phyloP scores from a whole-genome alignment of 2,329 filamentous ascomycete species.

The Monilinia aucupariae region DNA sequence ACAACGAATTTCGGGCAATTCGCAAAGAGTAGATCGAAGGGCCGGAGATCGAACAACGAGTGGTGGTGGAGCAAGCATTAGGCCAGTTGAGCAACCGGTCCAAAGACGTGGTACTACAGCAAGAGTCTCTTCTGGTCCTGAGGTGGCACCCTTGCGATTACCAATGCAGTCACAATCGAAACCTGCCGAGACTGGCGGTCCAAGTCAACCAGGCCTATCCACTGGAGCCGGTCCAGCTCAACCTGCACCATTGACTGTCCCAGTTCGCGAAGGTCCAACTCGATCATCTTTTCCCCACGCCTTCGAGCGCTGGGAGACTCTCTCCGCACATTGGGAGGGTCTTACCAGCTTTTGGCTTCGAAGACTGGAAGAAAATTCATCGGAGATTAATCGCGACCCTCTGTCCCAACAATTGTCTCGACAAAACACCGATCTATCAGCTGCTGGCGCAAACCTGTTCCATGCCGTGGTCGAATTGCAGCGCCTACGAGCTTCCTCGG shows the following conservation, averaged over 20 bases:
- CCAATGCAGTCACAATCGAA: constrained; percentile 27
- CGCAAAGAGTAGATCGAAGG: constrained; percentile 32
- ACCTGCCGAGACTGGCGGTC: constrained; percentile 21
- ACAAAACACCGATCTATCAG: constrained; percentile 95
- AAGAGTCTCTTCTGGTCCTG: constrained; percentile 27
- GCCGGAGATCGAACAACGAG: constrained; percentile 24
- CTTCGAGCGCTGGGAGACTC: constrained; percentile 93
- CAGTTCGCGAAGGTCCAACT: constrained; percentile 28
- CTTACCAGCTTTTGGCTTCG: constrained; percentile 97
- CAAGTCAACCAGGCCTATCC: constrained; percentile 14
- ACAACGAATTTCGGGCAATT: constrained; percentile 32
- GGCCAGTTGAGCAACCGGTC: constrained; percentile 23
- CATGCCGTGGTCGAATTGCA: constrained; percentile 96
- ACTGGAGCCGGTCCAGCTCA: constrained; percentile 14
- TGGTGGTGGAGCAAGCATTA: constrained; percentile 19
- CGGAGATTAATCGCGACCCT: constrained; percentile 76
- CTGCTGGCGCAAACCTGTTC: constrained; percentile 92
- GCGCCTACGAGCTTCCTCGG: constrained; percentile 85
- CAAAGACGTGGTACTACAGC: constrained; percentile 31
- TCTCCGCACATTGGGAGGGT: constrained; percentile 97
- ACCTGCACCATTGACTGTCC: constrained; percentile 10
- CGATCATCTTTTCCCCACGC: constrained; percentile 86
- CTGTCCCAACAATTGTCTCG: constrained; percentile 83
- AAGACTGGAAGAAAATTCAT: constrained; percentile 81
- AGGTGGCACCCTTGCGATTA: constrained; percentile 31